Evolutionary conservation across 768 basidiomycete genomes (phyloP).

Genomic region (Tephrocybe sp.): DNA sequence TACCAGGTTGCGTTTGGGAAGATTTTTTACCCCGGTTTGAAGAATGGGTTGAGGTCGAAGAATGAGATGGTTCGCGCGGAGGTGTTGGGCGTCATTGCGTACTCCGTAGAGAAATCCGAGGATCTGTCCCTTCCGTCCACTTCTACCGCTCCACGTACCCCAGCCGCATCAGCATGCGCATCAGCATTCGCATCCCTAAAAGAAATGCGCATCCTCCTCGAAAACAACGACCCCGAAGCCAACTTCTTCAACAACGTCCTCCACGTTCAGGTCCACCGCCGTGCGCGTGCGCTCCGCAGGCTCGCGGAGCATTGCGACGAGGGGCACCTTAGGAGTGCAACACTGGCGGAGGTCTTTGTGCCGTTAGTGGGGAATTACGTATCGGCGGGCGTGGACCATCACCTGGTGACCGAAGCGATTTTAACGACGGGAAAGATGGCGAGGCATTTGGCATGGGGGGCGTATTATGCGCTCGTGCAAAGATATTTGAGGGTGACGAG

Average conservation of each 20-base stretch:
- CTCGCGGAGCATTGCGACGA: slow-evolving; percentile 75
- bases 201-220: slow-evolving; percentile 81
- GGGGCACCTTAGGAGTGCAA: slow-evolving; percentile 62
- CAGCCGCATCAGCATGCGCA: too few species aligned
- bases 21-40: slow-evolving; percentile 73
- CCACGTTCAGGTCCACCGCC: slow-evolving; percentile 90
- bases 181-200: slow-evolving; percentile 48
- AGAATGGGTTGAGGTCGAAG: slow-evolving; percentile 75
- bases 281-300: slow-evolving; percentile 82
- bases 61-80: slow-evolving; percentile 87
- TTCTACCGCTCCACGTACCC: too few species aligned
- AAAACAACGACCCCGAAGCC: slow-evolving; percentile 88
- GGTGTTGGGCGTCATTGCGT: slow-evolving; percentile 72
- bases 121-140: slow-evolving; percentile 15
- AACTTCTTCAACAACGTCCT: slow-evolving; percentile 96
- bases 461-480: slow-evolving; percentile 77
- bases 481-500: slow-evolving; percentile 73
- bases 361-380: slow-evolving; percentile 87
- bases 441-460: slow-evolving; percentile 74
- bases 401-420: slow-evolving; percentile 89
- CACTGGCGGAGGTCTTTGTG: slow-evolving; percentile 78
- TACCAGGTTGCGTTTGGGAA: slow-evolving; percentile 57
- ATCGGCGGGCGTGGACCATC: slow-evolving; percentile 67
- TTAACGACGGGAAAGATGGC: slow-evolving; percentile 75
- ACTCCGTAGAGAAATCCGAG: slow-evolving; percentile 65